Evolutionary conservation across 2,329 filamentous ascomycete genomes (phyloP), one percentile per base, ranked within the genome.

Genomic region (Onygenales sp.): DNA sequence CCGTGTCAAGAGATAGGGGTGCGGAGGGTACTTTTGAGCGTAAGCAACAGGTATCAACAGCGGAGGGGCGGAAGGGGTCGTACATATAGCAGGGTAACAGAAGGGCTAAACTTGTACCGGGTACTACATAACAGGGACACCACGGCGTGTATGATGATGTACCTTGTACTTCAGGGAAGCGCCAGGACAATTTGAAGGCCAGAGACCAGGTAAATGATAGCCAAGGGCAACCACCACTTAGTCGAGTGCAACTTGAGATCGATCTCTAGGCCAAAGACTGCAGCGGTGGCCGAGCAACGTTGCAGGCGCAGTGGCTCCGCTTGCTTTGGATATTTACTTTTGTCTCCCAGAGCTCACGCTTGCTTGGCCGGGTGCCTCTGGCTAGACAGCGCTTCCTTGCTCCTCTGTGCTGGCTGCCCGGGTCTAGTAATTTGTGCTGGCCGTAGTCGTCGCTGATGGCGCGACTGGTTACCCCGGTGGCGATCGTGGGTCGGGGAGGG

Each of bases 241-340:
- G 33, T 49, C 17, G 17, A 41, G 46, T 49, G 35, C 46, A 36
- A 49, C 46, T 31, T 43, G 39, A 33, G 32, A 35, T 38, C 31
- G 51, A 38, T 33, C 7, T 32, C 21, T 49, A 14, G 49, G 44
- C 45, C 21, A 32, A 43, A 21, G 10, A 53, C 45, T 17, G n/a
- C 32, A 27, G 17, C 31, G 44, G 17, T 44, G 35, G 48, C 45
- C 36, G 47, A 48, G 35, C 51, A 57, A 47, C 53, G 55, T 57
- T 55, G 54, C 55, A 57, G 51, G 55, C 45, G 41, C 46, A 49
- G 51, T 54, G 50, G 55, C 45, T 55, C 50, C 52, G 5, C 43
- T 46, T 33, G 32, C 13, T 14, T 14, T 46, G 43, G 13, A n/a
- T 46, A 1, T 35, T 7, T 13, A 31, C 10, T 44, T 44, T 44